Evolutionary conservation across 805 yeast genomes (phyloP), one percentile per base, ranked within the genome.

Genomic region (Grigorovia humatica): DNA sequence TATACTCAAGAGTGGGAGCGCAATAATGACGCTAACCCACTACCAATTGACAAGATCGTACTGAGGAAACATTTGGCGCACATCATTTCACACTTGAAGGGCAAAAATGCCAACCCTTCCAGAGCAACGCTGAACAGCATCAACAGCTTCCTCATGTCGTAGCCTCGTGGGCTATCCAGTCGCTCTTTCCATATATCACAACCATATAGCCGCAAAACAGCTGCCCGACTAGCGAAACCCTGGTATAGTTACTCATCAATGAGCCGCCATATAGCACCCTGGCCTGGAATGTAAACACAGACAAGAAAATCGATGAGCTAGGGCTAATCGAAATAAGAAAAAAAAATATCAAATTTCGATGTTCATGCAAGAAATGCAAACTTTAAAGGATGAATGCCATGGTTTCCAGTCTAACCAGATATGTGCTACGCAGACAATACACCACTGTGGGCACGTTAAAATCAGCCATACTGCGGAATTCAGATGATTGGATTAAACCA

Each of bases 61-160:
- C 75, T 85, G 4, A 75, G 80, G 51, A 74, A 74, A 52, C 82
- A 84, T 51, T 66, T 88, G 32, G 76, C 80, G 2, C 64, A 63
- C 46, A 58, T 88, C 2, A 70, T 76, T 17, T 67, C 74, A 2
- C 63, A 69, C 8, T 48, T 65, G n/a, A 50, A 61, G 9, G 66
- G 65, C 0, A 63, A 76, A n/a, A 77, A 74, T 43, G 78, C 78
- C 4, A 85, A 87, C 54, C 95, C 96, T 0, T 81, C 89, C 51
- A 71, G 96, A 48, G 81, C 87, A 11, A 84, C 95, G 0, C 69
- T 87, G 43, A 89, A 83, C 57, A 77, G 90, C 30, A 80, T 85
- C 1, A 84, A 87, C 55, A 66, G 80, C 1, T 78, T 56, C 54
- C 57, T 83, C 32, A 77, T 83, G 81, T 48, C 27, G 6, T 23